phyloP scores from a whole-genome alignment of 306 rosid genomes.

The Lathyrus tuberosus region DNA sequence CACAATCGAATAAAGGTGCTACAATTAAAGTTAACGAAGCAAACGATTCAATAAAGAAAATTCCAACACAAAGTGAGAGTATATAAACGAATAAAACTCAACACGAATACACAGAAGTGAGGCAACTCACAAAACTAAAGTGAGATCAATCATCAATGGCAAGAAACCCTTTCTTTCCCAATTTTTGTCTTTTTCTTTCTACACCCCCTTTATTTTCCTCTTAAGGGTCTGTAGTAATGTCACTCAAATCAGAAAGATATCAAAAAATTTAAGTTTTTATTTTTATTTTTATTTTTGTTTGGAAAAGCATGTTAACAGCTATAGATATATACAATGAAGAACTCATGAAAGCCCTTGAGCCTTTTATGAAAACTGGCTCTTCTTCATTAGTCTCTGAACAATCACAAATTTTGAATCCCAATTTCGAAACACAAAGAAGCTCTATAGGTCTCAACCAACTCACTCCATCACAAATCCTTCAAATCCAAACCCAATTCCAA shows the following conservation, averaged over 20 bases:
- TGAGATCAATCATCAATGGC: not conserved
- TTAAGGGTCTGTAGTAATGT: conserved; percentile 41
- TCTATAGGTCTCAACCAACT: conserved; percentile 72
- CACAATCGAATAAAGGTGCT: not conserved
- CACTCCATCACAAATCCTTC: conserved; percentile 74
- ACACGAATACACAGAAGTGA: not conserved
- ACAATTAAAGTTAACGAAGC: not conserved
- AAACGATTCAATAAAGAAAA: not conserved
- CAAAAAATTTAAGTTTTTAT: conserved; percentile 33
- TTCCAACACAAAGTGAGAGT: not conserved
- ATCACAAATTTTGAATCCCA: conserved; percentile 27
- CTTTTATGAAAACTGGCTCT: conserved; percentile 67
- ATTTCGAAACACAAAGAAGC: conserved; percentile 41
- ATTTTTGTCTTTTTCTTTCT: not conserved
- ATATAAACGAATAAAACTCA: not conserved
- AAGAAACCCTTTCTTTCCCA: not conserved
- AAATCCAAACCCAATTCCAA: conserved; percentile 72
- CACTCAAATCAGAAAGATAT: conserved; percentile 45
- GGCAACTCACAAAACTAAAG: not conserved
- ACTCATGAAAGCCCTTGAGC: conserved; percentile 73
- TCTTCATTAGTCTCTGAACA: conserved; percentile 5
- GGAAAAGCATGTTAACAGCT: conserved; percentile 53
- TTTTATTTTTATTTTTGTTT: not conserved
- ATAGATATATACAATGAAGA: conserved; percentile 65
- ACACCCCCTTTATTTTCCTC: conserved; percentile 15